phyloP scores from a whole-genome alignment of 352 stramenopile genomes.

The Phytopythium chamaehyphon region DNA sequence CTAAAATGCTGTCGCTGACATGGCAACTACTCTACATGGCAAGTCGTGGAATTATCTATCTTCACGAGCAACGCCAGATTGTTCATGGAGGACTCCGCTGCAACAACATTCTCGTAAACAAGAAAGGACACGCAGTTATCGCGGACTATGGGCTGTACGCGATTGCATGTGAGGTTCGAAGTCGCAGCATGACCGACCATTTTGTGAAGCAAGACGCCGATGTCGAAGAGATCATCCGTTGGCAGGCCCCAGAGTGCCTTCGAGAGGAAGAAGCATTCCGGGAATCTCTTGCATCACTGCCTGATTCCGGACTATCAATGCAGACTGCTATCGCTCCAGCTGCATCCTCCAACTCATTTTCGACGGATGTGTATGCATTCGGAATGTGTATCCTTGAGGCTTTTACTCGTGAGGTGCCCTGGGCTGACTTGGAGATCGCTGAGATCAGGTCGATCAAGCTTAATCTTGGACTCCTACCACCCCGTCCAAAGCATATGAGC shows the following conservation, averaged over 20 bases:
- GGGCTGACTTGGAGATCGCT: conserved; percentile 32
- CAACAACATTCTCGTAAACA: conserved; percentile 71
- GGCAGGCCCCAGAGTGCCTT: conserved; percentile 65
- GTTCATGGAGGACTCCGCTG: conserved; percentile 56
- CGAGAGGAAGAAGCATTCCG: conserved; percentile 26
- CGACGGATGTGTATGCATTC: conserved; percentile 64
- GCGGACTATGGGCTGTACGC: conserved; percentile 54
- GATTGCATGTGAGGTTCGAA: conserved; percentile 24
- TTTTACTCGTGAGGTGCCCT: conserved; percentile 45
- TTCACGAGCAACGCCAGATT: conserved; percentile 51
- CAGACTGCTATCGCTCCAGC: conserved; percentile 7
- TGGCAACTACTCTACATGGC: conserved; percentile 60
- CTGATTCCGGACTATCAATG: conserved; percentile 10
- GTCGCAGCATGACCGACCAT: conserved; percentile 30
- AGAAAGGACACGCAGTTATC: conserved; percentile 55
- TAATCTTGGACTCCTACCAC: conserved; percentile 42
- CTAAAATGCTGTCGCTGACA: conserved; percentile 36
- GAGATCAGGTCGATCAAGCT: conserved; percentile 56
- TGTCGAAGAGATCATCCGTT: conserved; percentile 48
- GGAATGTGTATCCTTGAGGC: conserved; percentile 80
- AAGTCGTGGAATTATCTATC: conserved; percentile 51
- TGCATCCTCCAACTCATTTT: conserved; percentile 29
- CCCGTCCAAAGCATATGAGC: conserved; percentile 38
- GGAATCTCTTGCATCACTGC: conserved; percentile 21
- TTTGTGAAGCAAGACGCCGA: conserved; percentile 32